Conservation (phyloP, 2,329 filamentous ascomycete species). For the Fusarium buxicola region DNA sequence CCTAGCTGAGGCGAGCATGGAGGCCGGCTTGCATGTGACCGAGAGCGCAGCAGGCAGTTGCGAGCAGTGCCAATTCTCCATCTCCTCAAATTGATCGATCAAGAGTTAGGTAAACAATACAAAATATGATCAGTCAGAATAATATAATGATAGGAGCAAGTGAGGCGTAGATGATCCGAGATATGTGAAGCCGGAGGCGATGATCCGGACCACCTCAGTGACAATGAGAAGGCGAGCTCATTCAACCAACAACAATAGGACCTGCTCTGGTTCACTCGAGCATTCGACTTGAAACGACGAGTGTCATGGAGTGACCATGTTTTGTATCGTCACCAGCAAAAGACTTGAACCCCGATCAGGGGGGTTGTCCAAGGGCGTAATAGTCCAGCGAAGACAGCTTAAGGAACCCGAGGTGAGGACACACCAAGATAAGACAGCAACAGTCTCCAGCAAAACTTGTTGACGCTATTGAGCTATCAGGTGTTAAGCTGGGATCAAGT, state of each 20-base stretch:
- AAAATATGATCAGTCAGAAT: background rate
- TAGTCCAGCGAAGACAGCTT: background rate
- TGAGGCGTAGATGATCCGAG: background rate
- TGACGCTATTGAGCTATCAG: background rate
- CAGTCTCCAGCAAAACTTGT: too few species aligned
- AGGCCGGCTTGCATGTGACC: constrained; percentile 28
- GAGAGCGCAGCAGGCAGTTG: constrained; percentile 38
- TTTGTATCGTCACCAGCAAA: background rate
- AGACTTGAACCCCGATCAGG: background rate
- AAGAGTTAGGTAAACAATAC: background rate
- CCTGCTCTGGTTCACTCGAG: background rate
- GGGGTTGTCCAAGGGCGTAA: background rate
- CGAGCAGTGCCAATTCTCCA: constrained; percentile 25
- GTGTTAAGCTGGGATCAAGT: background rate
- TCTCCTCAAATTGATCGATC: constrained; percentile 4
- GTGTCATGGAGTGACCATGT: background rate
- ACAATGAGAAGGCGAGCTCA: constrained; percentile 8
- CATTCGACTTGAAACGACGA: background rate
- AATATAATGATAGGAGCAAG: constrained; percentile 1
- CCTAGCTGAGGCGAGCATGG: constrained; percentile 36
- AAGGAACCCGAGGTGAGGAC: too few species aligned
- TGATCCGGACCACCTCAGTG: constrained; percentile 7
- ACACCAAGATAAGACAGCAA: too few species aligned
- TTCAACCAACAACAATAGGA: background rate
- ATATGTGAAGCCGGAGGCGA: constrained; percentile 16